A percentile compares a stretch with the other conserved stretches of the same genome.
phyloP scores from a whole-genome alignment of 1,284 basidiomycete species.

The Heterobasidion parviporum region DNA sequence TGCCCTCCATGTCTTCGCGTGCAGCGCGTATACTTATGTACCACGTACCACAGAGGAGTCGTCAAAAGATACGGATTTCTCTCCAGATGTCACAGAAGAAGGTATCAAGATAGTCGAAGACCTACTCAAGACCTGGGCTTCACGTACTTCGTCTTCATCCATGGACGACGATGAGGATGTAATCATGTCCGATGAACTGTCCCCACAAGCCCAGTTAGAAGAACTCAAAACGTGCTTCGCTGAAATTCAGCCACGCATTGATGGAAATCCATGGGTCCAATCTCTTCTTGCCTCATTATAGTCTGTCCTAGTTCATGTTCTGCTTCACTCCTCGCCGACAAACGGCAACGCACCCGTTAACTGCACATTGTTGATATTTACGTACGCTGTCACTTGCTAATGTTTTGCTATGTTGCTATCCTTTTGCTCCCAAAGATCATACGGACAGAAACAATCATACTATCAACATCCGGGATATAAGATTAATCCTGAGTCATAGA shows the following conservation, averaged over 20 bases:
- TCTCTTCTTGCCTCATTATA: constrained; percentile 43
- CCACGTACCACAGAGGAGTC: constrained; percentile 16
- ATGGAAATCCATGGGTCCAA: constrained; percentile 73
- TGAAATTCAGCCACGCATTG: constrained; percentile 60
- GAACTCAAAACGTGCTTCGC: constrained; percentile 61
- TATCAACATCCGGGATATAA: too few relatives aligned
- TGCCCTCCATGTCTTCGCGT: not conserved
- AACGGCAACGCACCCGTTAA: not conserved
- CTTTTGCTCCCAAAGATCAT: too few relatives aligned
- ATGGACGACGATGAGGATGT: constrained; percentile 45
- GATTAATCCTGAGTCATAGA: too few relatives aligned
- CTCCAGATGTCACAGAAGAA: constrained; percentile 60
- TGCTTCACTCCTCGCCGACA: not conserved
- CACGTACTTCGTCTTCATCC: constrained; percentile 18
- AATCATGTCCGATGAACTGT: constrained; percentile 38
- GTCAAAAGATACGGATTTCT: constrained; percentile 34
- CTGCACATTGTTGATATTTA: not conserved
- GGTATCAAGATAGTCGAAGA: constrained; percentile 79
- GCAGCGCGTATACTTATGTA: not conserved
- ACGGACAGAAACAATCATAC: too few relatives aligned
- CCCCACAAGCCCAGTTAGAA: constrained; percentile 53
- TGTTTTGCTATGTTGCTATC: too few relatives aligned
- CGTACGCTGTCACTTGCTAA: not conserved
- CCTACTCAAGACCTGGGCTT: constrained; percentile 72
- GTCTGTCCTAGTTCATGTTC: too few relatives aligned